Percentiles rank a stretch among this genome's conserved stretches.
Conservation (phyloP, 2,329 filamentous ascomycete species). For the Fusarium luffae region DNA sequence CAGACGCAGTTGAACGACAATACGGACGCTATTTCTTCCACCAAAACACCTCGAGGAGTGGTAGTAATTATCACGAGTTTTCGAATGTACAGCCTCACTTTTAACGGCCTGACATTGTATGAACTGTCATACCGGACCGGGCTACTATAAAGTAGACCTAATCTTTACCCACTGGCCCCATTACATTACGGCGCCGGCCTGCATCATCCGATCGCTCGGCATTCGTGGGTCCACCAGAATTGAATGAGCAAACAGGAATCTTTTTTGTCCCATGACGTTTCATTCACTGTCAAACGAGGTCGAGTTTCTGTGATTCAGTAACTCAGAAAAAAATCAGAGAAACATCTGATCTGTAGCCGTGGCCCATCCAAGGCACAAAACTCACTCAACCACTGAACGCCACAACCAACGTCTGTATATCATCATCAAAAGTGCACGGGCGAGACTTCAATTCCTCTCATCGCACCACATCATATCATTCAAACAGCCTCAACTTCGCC, state of each 20-base stretch:
- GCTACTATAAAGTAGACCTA: constrained; percentile 4
- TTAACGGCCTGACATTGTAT: background rate
- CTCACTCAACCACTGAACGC: constrained; percentile 5
- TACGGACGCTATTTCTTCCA: background rate
- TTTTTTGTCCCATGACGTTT: constrained; percentile 42
- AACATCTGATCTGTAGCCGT: constrained; percentile 12
- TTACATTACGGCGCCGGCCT: constrained; percentile 42
- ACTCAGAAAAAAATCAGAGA: constrained; percentile 13
- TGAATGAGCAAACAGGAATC: constrained; percentile 40
- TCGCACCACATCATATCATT: constrained; percentile 38
- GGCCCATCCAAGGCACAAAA: constrained; percentile 4
- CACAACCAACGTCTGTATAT: background rate
- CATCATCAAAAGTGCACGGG: constrained; percentile 20
- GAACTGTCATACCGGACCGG: background rate
- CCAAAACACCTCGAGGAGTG: background rate
- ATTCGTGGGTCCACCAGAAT: constrained; percentile 44
- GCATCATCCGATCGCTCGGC: constrained; percentile 45
- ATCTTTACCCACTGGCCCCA: constrained; percentile 30
- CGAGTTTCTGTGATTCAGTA: constrained; percentile 32
- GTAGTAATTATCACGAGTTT: background rate
- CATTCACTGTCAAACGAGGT: constrained; percentile 33
- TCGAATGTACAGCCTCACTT: background rate
- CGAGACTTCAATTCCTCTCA: constrained; percentile 18
- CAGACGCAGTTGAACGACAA: background rate
- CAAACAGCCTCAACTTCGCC: constrained; percentile 2